Base-by-base conservation (phyloP, 2,329 filamentous ascomycete species). In the Colletotrichum melonis region DNA sequence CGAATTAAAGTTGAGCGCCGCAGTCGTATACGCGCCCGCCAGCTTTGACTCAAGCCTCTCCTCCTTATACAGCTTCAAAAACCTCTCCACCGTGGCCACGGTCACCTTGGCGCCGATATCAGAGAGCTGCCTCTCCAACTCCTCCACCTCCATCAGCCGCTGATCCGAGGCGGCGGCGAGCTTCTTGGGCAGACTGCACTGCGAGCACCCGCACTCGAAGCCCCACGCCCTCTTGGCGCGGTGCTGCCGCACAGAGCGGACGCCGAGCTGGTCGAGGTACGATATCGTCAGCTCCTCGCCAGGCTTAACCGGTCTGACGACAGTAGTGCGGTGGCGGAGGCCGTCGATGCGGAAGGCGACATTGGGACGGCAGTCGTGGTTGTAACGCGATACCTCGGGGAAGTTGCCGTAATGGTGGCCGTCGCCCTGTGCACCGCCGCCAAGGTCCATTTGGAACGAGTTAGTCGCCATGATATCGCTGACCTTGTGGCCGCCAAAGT, bases 311-410 rank as follows among this genome's bases (percentile, higher is more conserved):
- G 81, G 79, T 0, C 83, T 79, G 6, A 81, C 77, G 38, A 83
- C 84, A 35, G 82, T 80, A 14, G 84, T 78, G 65, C 81, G 78
- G 72, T 86, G 84, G 4, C 81, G 80, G 24, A 86, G 78, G 3
- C 81, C 81, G 42, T 79, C 75, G 69, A 84, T 84, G 75, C 80
- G 81, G 78, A 86, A 86, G 75, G 83, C 84, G 42, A 82, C 81
- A 71, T 86, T 86, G 30, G 85, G 82, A 2, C 84, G 80, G 73
- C 85, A 86, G 77, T 86, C 84, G 78, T 86, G 85, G 78, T 86
- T 86, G 70, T 85, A 77, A n/a, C 84, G 79, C 16, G 84, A 75
- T 12, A 75, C 73, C 24, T 75, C 74, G 14, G 73, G 73, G 55
- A 70, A 75, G 59, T 75, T 75, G 55, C 69, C 74, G 56, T 75